These are phyloP conservation scores for Didymella pinodella DNA, from an alignment of 2,329 filamentous ascomycete species.

Conservation along the genomic window DNA sequence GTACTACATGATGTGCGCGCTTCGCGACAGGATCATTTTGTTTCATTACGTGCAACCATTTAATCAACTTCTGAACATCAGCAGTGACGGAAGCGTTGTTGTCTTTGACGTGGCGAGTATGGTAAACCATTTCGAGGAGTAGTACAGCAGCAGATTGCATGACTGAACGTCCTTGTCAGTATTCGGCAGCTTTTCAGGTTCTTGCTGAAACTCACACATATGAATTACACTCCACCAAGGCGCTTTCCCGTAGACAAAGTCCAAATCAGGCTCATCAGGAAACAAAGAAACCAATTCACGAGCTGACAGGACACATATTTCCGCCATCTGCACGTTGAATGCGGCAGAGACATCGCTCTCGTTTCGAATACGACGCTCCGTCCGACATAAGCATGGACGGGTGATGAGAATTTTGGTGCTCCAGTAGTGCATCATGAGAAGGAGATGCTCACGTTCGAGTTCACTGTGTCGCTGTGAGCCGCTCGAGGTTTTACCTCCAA, in stretches of 20 bases:
- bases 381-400: constrained; percentile 48
- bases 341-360: constrained; percentile 38
- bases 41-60: constrained; percentile 46
- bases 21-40: constrained; percentile 38
- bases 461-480: not conserved
- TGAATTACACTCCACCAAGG: constrained; percentile 55
- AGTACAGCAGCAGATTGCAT: constrained; percentile 52
- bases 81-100: constrained; percentile 36
- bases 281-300: constrained; percentile 43
- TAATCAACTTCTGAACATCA: constrained; percentile 45
- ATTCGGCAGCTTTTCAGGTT: no score
- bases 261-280: constrained; percentile 38
- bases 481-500: not conserved
- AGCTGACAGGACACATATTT: constrained; percentile 48
- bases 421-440: constrained; percentile 41
- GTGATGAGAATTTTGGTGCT: constrained; percentile 48
- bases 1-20: constrained; percentile 39
- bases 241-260: constrained; percentile 39
- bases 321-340: constrained; percentile 45
- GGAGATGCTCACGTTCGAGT: constrained; percentile 27
- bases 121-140: constrained; percentile 49
- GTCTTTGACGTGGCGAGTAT: constrained; percentile 36
- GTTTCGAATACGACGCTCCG: constrained; percentile 32
- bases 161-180: constrained; percentile 25
- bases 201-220: constrained; percentile 28